Conservation (phyloP, 306 rosid species). For the Cotoneaster glaucophyllus region DNA sequence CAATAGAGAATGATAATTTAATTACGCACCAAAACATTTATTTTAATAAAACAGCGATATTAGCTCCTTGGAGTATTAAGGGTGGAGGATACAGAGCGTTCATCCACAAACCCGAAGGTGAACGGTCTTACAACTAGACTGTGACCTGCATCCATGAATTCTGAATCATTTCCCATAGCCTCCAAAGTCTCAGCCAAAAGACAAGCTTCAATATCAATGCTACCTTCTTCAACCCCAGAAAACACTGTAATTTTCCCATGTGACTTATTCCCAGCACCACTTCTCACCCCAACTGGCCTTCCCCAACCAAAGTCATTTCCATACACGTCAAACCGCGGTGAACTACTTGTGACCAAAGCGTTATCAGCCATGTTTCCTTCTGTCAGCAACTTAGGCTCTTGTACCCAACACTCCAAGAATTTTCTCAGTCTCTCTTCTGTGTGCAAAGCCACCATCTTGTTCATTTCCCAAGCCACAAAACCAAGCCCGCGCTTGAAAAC, state of each 20-base stretch:
- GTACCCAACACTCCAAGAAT: slow-evolving; percentile 1
- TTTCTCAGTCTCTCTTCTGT: slow-evolving; percentile 13
- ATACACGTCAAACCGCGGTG: slow-evolving; percentile 37
- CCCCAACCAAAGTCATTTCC: slow-evolving; percentile 49
- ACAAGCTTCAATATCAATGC: slow-evolving; percentile 34
- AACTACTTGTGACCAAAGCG: slow-evolving; percentile 21
- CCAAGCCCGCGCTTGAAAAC: slow-evolving; percentile 3
- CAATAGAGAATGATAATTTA: background rate
- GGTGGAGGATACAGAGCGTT: too few relatives aligned
- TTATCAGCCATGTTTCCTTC: background rate
- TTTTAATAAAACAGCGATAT: too few relatives aligned
- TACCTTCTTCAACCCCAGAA: slow-evolving; percentile 34
- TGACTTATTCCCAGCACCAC: slow-evolving; percentile 20
- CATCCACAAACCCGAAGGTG: too few relatives aligned
- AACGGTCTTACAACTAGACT: background rate
- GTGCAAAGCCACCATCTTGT: slow-evolving; percentile 9
- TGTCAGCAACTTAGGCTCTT: slow-evolving; percentile 5
- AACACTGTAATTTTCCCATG: slow-evolving; percentile 25
- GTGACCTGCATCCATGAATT: slow-evolving; percentile 13
- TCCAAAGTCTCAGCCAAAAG: slow-evolving; percentile 23
- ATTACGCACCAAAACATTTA: background rate
- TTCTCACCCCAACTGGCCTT: slow-evolving; percentile 35
- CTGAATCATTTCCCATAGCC: slow-evolving; percentile 25
- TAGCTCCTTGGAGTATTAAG: too few relatives aligned
- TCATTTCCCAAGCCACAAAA: slow-evolving; percentile 1